Evolutionary conservation across 1,139 yeast genomes (phyloP).

Genomic region (Hanseniaspora uvarum): DNA sequence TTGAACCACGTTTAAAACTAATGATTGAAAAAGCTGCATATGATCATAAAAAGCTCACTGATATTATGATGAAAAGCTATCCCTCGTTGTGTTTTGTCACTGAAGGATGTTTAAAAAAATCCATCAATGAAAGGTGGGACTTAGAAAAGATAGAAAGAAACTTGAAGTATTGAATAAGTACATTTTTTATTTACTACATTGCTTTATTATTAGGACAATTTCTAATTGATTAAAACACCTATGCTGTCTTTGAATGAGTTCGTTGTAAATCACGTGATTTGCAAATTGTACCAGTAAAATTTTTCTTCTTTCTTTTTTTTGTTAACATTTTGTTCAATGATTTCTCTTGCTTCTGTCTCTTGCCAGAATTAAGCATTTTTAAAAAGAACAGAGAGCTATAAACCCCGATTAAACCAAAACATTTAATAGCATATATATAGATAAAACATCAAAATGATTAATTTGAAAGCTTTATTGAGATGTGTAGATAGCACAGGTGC

Average conservation of each 20-base stretch:
- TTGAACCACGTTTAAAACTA: slow-evolving; percentile 66
- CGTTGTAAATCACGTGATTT: background rate
- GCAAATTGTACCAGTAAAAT: no score
- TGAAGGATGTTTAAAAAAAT: slow-evolving; percentile 45
- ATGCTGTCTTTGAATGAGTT: background rate
- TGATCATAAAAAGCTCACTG: slow-evolving; percentile 37
- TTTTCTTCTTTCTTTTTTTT: background rate
- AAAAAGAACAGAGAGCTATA: background rate
- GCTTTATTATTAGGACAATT: background rate
- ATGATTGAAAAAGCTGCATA: slow-evolving; percentile 62
- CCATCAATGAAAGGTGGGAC: slow-evolving; percentile 44
- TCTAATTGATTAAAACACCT: no score
- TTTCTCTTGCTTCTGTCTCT: background rate
- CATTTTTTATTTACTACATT: background rate
- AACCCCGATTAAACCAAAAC: background rate
- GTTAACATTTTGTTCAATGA: background rate
- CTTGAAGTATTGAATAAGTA: slow-evolving; percentile 11
- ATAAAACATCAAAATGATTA: slow-evolving; percentile 47
- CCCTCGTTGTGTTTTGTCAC: slow-evolving; percentile 35
- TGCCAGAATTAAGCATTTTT: background rate
- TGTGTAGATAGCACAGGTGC: slow-evolving; percentile 96
- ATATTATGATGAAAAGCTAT: slow-evolving; percentile 19
- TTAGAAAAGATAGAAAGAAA: slow-evolving; percentile 32
- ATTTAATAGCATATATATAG: background rate
- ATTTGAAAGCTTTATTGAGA: slow-evolving; percentile 75